Base-by-base conservation (phyloP, 257 asterid genomes). In the Solanum ahanhuiri region DNA sequence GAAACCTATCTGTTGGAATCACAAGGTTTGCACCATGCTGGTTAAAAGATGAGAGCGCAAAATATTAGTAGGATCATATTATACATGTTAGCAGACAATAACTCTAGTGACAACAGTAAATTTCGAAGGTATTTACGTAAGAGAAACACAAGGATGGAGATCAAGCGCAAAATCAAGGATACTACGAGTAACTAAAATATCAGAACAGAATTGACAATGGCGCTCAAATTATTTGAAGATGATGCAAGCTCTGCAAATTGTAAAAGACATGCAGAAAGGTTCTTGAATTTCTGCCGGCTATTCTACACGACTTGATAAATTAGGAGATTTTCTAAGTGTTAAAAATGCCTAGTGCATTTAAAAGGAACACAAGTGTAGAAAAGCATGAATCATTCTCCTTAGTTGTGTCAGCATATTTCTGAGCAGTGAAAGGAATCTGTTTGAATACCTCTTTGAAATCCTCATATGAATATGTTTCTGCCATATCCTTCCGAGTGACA, bases 401-500 rank as follows among this genome's bases (percentile, higher is more conserved):
- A 28, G 20, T 12, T 25, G 35, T 28, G 35, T 66, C 73, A 28
- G 7, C 73, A 66, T 7, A 5, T 67, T 67, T 67, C 22, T 67
- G 35, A 67, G 35, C 35, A 67, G 22, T 67, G 37, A 67, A 67
- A 67, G 73, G 73, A 67, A 67, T 9, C 35, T 67, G 22, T 3
- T 67, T 43, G 39, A 30, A 60, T 87, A 95, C 98, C 97, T 91
- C 95, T 76, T 87, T 86, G 91, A 97, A 90, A 89, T 94, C 97
- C 60, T 84, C 83, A 25, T 91, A 94, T 4, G 93, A 88, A 92
- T 91, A 94, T 1, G 94, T 23, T 85, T 91, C 91, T 76, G 90
- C 98, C 91, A 51, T 87, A 89, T 97, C 99, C 90, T 88, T 91
- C 77, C 98, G 98, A 18, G 98, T 97, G 60, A 94, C 98, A 76